Conservation (phyloP, 2,329 filamentous ascomycete species). For the Cladophialophora chaetospira region DNA sequence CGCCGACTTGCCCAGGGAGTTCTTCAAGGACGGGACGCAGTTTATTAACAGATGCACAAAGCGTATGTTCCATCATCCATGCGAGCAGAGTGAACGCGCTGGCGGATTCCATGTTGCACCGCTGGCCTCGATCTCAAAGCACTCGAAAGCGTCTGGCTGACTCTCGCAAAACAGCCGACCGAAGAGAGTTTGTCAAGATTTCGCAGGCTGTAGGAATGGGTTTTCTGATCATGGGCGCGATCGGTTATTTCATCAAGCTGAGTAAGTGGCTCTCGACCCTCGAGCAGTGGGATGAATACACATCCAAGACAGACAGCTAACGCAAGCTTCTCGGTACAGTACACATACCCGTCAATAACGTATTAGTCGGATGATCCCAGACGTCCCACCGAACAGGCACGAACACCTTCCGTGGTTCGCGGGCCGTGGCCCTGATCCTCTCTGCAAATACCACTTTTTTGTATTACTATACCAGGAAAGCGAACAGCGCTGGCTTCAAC, state of each 20-base stretch:
- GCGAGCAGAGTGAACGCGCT: background rate
- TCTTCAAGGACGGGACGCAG: conserved; percentile 52
- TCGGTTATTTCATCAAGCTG: conserved; percentile 63
- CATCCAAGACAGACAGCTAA: background rate
- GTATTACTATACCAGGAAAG: background rate
- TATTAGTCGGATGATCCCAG: conserved; percentile 46
- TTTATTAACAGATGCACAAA: conserved; percentile 54
- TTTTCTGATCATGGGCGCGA: conserved; percentile 62
- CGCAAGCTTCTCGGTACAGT: conserved; percentile 37
- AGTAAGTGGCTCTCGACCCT: conserved; percentile 45
- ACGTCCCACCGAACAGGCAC: background rate
- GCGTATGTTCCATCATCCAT: conserved; percentile 41
- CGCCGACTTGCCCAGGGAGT: conserved; percentile 59
- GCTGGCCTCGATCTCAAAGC: background rate
- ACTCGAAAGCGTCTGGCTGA: background rate
- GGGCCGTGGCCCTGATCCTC: no score
- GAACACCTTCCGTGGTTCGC: background rate
- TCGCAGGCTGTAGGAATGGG: conserved; percentile 62
- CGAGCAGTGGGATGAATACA: no score
- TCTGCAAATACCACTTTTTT: background rate
- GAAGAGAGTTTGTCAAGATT: conserved; percentile 63
- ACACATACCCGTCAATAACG: conserved; percentile 55
- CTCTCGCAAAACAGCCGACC: conserved; percentile 49
- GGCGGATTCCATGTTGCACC: background rate
- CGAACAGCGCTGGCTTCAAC: background rate